Conservation (phyloP, 495 filamentous ascomycete genomes). For the Annulohypoxylon nitens region DNA sequence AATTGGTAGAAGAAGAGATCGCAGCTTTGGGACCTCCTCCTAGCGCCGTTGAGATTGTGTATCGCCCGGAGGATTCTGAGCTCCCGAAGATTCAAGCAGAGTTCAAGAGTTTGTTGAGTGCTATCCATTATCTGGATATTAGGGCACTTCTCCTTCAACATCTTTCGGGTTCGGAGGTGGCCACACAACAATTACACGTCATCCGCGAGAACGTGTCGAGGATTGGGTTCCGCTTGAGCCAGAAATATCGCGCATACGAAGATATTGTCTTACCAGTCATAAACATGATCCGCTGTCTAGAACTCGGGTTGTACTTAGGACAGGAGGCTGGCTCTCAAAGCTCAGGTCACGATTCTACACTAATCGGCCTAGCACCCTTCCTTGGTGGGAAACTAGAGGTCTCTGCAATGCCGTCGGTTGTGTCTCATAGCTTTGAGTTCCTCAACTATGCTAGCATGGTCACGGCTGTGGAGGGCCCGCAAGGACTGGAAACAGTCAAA, state of each 20-base stretch:
- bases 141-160: slow-evolving; percentile 51
- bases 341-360: slow-evolving; percentile 45
- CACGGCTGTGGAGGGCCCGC: slow-evolving; percentile 56
- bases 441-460: slow-evolving; percentile 57
- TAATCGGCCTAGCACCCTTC: slow-evolving; percentile 73
- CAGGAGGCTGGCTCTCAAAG: slow-evolving; percentile 51
- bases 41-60: slow-evolving; percentile 66
- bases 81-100: slow-evolving; percentile 82
- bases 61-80: slow-evolving; percentile 75
- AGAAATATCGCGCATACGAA: slow-evolving; percentile 79
- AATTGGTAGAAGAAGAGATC: slow-evolving; percentile 71
- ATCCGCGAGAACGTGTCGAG: slow-evolving; percentile 79
- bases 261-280: slow-evolving; percentile 84
- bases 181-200: slow-evolving; percentile 65
- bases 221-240: slow-evolving; percentile 73
- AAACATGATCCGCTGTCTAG: slow-evolving; percentile 84
- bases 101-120: slow-evolving; percentile 79
- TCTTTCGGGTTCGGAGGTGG: slow-evolving; percentile 39
- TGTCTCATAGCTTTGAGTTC: slow-evolving; percentile 63
- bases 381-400: slow-evolving; percentile 63
- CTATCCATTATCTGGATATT: slow-evolving; percentile 70
- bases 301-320: slow-evolving; percentile 77
- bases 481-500: slow-evolving; percentile 53
- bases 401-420: slow-evolving; percentile 38
- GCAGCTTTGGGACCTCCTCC: slow-evolving; percentile 72